A percentile compares a stretch with the other conserved stretches of the same genome.
phyloP scores from a whole-genome alignment of 2,329 filamentous ascomycete genomes.

The Pseudogymnoascus sp. region DNA sequence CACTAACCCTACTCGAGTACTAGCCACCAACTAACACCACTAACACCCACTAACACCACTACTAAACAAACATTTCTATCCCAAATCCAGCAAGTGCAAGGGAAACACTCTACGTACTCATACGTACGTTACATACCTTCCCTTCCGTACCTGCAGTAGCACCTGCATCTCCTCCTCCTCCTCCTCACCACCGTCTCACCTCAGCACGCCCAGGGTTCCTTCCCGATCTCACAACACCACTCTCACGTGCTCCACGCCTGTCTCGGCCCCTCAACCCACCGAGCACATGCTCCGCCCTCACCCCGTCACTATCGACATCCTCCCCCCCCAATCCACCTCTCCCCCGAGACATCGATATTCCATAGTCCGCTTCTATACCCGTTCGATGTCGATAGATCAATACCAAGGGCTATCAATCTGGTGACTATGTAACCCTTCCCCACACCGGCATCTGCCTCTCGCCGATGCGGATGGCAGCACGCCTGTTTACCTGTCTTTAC shows the following conservation, averaged over 20 bases:
- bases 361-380: not conserved
- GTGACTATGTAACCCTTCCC: not conserved
- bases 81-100: too few species aligned
- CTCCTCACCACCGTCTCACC: not conserved
- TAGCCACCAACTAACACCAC: slow-evolving; percentile 8
- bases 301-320: not conserved
- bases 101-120: too few species aligned
- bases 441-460: not conserved
- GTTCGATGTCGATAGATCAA: too few species aligned
- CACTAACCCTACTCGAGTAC: not conserved
- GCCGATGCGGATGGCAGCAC: not conserved
- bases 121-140: not conserved
- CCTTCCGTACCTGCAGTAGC: not conserved
- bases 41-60: not conserved
- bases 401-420: too few species aligned
- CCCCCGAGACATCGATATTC: not conserved
- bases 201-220: not conserved
- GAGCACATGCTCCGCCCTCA: too few species aligned
- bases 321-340: not conserved
- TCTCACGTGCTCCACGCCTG: too few species aligned
- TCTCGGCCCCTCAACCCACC: too few species aligned
- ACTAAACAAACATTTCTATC: too few species aligned
- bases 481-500: not conserved
- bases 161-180: too few species aligned
- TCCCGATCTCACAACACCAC: too few species aligned